A percentile compares a stretch with the other conserved stretches of the same genome.
These are phyloP conservation scores for Macadamia tetraphylla DNA, from an alignment of 164 flowering plant genomes.

Conservation along the genomic window DNA sequence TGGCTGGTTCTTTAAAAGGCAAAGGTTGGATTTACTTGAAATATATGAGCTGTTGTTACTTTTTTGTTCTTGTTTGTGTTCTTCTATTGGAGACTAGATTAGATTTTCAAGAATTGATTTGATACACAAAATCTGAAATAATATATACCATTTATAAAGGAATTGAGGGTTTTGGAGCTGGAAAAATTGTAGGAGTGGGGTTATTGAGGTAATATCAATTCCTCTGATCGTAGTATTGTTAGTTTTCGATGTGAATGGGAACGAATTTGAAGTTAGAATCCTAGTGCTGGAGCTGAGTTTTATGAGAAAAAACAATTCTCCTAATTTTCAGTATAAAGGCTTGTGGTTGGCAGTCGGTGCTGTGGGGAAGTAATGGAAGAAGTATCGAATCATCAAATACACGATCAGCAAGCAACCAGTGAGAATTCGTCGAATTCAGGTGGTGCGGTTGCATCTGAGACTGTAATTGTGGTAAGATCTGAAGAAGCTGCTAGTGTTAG, in stretches of 20 bases:
- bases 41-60: no score
- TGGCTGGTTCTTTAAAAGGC: no score
- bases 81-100: no score
- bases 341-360: not conserved
- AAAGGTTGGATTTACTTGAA: no score
- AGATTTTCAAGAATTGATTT: not conserved
- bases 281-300: no score
- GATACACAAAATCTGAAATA: not conserved
- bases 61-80: no score
- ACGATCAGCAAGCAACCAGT: conserved; percentile 1
- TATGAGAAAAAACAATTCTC: not conserved
- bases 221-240: not conserved
- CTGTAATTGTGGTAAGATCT: conserved; percentile 14
- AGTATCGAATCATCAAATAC: conserved; percentile 12
- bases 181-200: not conserved
- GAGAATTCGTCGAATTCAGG: conserved; percentile 1
- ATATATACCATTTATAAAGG: not conserved
- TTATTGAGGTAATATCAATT: not conserved
- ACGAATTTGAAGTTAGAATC: not conserved
- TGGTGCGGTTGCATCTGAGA: conserved; percentile 11
- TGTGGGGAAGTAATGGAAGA: not conserved
- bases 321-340: not conserved
- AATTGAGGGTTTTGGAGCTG: not conserved
- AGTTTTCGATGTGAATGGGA: not conserved
- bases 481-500: conserved; percentile 12